Percentiles rank a stretch among this genome's conserved stretches.
Evolutionary conservation across 1,139 yeast species (phyloP).

Genomic region (Saccharomyces hybrid): DNA sequence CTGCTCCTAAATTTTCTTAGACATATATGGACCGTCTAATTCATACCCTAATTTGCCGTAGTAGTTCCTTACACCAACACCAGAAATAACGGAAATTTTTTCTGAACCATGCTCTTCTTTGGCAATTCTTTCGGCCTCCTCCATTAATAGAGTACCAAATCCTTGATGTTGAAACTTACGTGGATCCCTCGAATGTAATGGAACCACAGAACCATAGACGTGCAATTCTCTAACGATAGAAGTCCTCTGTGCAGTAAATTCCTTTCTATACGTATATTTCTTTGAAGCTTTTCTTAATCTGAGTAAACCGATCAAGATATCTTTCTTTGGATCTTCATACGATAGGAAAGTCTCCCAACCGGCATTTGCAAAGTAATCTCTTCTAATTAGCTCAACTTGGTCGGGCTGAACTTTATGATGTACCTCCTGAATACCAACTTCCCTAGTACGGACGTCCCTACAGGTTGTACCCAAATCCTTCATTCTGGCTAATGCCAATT

Average conservation of each 20-base stretch:
- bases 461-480: conserved; percentile 95
- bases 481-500: conserved; percentile 94
- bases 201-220: conserved; percentile 96
- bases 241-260: conserved; percentile 75
- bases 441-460: conserved; percentile 97
- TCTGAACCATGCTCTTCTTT: conserved; percentile 89
- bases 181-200: conserved; percentile 95
- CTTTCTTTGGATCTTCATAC: conserved; percentile 96
- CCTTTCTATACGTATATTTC: conserved; percentile 85
- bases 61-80: conserved; percentile 96
- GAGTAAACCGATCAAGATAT: conserved; percentile 83
- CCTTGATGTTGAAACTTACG: conserved; percentile 99
- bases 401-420: conserved; percentile 97
- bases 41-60: conserved; percentile 86
- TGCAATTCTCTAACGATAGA: conserved; percentile 93
- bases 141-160: conserved; percentile 94
- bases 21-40: conserved; percentile 95
- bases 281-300: conserved; percentile 85
- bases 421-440: conserved; percentile 97
- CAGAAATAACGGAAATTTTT: conserved; percentile 89
- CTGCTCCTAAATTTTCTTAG: conserved; percentile 40
- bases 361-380: conserved; percentile 96
- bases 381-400: conserved; percentile 88
- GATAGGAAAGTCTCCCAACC: conserved; percentile 98
- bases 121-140: conserved; percentile 95